These are phyloP conservation scores for Zanthoxylum bungeanum DNA, from an alignment of 345 rosid species.

Conservation along the genomic window DNA sequence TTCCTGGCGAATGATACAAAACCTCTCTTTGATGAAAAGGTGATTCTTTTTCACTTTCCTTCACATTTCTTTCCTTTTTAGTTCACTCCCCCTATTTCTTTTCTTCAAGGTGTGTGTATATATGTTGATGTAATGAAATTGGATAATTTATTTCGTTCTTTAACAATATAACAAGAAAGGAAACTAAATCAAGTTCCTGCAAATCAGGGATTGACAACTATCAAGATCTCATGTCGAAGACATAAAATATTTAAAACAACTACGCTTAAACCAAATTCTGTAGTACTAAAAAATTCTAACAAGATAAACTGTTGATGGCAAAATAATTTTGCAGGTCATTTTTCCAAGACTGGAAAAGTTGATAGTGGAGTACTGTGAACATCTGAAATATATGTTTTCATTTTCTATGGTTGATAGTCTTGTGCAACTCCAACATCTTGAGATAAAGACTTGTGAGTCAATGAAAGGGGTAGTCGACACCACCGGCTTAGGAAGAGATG, in stretches of 20 bases:
- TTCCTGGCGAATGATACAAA: neutral
- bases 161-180: too few relatives aligned
- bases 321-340: neutral
- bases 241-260: too few relatives aligned
- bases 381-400: conserved; percentile 4
- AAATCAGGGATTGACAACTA: too few relatives aligned
- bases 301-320: neutral
- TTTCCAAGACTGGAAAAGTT: neutral
- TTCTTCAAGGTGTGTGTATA: too few relatives aligned
- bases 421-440: neutral
- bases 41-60: neutral
- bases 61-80: too few relatives aligned
- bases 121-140: neutral
- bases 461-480: conserved; percentile 11
- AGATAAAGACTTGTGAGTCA: neutral
- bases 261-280: too few relatives aligned
- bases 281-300: too few relatives aligned
- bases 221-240: too few relatives aligned
- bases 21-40: conserved; percentile 2
- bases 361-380: neutral
- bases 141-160: too few relatives aligned
- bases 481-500: neutral
- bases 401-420: conserved; percentile 1
- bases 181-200: too few relatives aligned
- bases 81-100: too few relatives aligned